Evolutionary conservation across 208 protist species (phyloP).

Genomic region (Wallacemonas sp.): DNA sequence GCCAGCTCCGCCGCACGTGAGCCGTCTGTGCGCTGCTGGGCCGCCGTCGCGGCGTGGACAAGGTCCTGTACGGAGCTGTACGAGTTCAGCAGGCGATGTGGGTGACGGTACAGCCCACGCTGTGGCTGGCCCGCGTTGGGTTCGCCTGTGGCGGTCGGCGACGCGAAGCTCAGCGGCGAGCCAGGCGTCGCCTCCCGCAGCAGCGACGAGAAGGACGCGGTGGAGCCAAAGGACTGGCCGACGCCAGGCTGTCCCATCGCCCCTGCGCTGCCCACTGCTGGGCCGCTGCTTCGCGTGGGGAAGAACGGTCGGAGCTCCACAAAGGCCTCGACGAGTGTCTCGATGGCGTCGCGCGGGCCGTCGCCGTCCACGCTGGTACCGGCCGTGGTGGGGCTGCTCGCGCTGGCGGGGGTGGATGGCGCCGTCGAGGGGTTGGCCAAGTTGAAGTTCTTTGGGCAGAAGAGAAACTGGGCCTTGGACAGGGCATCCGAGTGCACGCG

Average conservation of each 20-base stretch:
- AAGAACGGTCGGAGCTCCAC: conserved; percentile 46
- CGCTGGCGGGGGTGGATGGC: conserved; percentile 1
- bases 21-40: not conserved
- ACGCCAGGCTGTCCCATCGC: not conserved
- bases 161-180: conserved; percentile 5
- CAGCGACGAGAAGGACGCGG: conserved; percentile 2
- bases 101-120: conserved; percentile 12
- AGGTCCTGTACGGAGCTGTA: conserved; percentile 12
- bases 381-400: not conserved
- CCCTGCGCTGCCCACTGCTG: not conserved
- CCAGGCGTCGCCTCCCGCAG: conserved; percentile 14
- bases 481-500: conserved; percentile 64
- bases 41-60: not conserved
- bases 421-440: conserved; percentile 28
- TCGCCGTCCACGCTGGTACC: conserved; percentile 7
- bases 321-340: conserved; percentile 44
- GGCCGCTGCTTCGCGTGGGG: not conserved
- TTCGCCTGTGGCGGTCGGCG: not conserved
- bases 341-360: conserved; percentile 15
- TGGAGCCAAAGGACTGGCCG: conserved; percentile 8
- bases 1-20: not conserved
- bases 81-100: conserved; percentile 2
- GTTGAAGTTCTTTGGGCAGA: conserved; percentile 76
- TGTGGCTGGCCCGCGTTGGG: conserved; percentile 5
- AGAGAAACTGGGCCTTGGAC: conserved; percentile 73